Conservation (phyloP, 73 alveolate species). For the Paraurostyla sp. region DNA sequence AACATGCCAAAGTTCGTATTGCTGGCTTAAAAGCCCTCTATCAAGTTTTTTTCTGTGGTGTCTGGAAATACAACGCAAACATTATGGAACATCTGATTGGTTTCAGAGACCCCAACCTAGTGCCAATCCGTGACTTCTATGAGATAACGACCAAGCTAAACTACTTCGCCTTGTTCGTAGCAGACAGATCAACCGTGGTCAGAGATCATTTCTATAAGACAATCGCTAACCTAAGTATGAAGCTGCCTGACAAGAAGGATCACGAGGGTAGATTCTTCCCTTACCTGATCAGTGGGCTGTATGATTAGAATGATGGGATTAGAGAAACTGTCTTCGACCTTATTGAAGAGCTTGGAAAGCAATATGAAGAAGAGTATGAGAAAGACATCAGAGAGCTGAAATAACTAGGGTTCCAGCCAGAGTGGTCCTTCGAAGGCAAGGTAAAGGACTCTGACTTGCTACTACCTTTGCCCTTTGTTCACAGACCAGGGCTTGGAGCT, state of each 20-base stretch:
- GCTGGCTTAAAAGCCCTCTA: constrained; percentile 92
- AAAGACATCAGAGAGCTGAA: constrained; percentile 94
- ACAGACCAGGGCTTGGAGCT: constrained; percentile 96
- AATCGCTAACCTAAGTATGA: constrained; percentile 90
- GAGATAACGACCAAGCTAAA: constrained; percentile 94
- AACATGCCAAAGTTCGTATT: constrained; percentile 92
- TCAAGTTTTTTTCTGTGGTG: constrained; percentile 85
- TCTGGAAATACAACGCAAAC: constrained; percentile 85
- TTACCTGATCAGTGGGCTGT: constrained; percentile 94
- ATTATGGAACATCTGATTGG: constrained; percentile 95
- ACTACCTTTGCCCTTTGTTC: constrained; percentile 91
- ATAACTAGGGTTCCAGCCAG: constrained; percentile 94
- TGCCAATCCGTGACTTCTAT: constrained; percentile 98
- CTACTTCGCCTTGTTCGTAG: constrained; percentile 95
- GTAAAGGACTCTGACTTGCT: constrained; percentile 73
- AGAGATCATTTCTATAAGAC: constrained; percentile 91
- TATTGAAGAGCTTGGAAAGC: constrained; percentile 96
- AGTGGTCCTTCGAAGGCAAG: constrained; percentile 93
- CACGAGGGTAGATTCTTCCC: constrained; percentile 98
- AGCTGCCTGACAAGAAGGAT: constrained; percentile 96
- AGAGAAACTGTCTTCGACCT: constrained; percentile 87
- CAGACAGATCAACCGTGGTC: constrained; percentile 92
- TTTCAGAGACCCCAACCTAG: constrained; percentile 97
- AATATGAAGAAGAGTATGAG: constrained; percentile 96
- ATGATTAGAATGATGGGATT: constrained; percentile 92